Evolutionary conservation across 192 early-diverging fungal genomes (phyloP).

Genomic region (Coemansia sp.): DNA sequence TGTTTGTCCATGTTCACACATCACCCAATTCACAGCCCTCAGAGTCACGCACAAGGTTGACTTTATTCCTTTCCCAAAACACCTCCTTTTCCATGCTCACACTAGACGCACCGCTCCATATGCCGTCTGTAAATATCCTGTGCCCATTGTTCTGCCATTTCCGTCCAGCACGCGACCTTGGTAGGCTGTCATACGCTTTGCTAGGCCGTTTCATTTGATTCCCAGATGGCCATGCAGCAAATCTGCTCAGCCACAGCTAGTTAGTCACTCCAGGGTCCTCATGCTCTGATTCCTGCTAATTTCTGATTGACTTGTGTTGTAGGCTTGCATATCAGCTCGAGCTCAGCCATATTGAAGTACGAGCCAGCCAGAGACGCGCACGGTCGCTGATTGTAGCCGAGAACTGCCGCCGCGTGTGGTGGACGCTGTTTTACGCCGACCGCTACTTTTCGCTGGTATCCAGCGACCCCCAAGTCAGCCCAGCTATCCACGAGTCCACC

Average conservation of each 20-base stretch:
- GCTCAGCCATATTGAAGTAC: conserved; percentile 51
- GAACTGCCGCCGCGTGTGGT: conserved; percentile 56
- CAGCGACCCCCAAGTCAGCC: conserved; percentile 44
- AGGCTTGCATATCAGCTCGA: conserved; percentile 54
- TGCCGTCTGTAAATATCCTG: neutral
- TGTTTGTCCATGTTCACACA: neutral
- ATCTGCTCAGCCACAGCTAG: neutral
- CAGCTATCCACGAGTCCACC: conserved; percentile 48
- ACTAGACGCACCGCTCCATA: neutral
- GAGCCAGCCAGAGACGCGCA: conserved; percentile 50
- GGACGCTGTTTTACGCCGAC: conserved; percentile 54
- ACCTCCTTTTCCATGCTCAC: neutral
- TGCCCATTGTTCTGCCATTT: neutral
- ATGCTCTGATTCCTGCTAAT: neutral
- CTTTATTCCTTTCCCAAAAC: neutral
- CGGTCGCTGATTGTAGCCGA: conserved; percentile 56
- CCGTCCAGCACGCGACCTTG: neutral
- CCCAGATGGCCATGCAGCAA: neutral
- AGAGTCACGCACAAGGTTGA: neutral
- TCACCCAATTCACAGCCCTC: neutral
- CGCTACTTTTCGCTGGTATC: conserved; percentile 52
- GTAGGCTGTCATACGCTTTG: neutral
- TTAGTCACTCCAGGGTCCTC: neutral
- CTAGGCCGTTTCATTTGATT: neutral
- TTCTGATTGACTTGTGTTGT: neutral